Evolutionary conservation across 148 eudicot species (phyloP).

Genomic region (Silene uniflora): DNA sequence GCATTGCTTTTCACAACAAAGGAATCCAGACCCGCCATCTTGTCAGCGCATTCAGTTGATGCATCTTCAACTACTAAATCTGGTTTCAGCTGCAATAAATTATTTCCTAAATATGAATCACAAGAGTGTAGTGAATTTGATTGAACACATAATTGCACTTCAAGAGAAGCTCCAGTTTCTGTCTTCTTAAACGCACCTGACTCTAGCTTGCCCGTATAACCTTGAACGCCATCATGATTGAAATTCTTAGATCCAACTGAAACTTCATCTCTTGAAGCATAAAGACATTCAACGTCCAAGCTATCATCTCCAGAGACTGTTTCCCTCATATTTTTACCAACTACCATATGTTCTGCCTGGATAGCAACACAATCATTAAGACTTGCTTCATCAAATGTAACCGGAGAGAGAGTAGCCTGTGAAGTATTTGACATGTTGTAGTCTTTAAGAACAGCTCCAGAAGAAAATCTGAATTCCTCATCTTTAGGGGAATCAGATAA

Average conservation of each 20-base stretch:
- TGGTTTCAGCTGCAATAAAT: constrained; percentile 31
- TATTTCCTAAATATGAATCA: constrained; percentile 20
- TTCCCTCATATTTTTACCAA: constrained; percentile 15
- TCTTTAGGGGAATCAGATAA: constrained; percentile 11
- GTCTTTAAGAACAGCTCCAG: constrained; percentile 19
- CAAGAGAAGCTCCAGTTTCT: constrained; percentile 19
- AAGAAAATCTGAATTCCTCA: constrained; percentile 18
- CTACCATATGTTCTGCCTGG: constrained; percentile 20
- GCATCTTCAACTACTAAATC: constrained; percentile 16
- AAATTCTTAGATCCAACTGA: constrained; percentile 19
- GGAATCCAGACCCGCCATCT: constrained; percentile 23
- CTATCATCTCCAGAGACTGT: constrained; percentile 17
- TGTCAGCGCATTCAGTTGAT: constrained; percentile 15
- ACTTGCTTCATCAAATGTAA: constrained; percentile 19
- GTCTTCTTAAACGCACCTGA: constrained; percentile 23
- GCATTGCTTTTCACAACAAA: constrained; percentile 23
- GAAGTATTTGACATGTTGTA: constrained; percentile 21
- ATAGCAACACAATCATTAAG: constrained; percentile 20
- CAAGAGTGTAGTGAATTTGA: constrained; percentile 7
- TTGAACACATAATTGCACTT: constrained; percentile 18
- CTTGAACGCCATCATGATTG: constrained; percentile 10
- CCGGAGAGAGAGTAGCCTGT: constrained; percentile 23
- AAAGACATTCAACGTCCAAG: constrained; percentile 15
- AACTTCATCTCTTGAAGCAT: constrained; percentile 20
- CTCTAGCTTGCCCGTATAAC: constrained; percentile 3